Evolutionary conservation across 139 green algal genomes (phyloP).

Genomic region (Auxenochlorella pyrenoidosa): DNA sequence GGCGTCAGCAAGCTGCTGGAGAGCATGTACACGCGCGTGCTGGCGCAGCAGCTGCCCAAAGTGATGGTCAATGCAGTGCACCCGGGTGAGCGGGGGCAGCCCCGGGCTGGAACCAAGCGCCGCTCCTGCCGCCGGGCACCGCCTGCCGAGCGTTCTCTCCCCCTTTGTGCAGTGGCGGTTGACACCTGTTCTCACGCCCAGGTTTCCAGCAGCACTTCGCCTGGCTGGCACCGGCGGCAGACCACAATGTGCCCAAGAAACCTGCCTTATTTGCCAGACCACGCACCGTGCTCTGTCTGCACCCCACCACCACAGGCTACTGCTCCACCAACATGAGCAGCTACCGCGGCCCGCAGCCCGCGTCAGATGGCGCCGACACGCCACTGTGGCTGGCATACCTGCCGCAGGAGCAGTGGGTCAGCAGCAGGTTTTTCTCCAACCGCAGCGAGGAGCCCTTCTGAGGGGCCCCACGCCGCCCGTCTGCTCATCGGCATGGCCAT

Average conservation of each 20-base stretch:
- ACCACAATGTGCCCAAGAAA: too few relatives aligned
- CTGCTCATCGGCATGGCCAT: too few relatives aligned
- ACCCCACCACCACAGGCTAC: slow-evolving; percentile 25
- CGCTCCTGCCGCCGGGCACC: too few relatives aligned
- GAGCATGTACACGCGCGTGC: slow-evolving; percentile 61
- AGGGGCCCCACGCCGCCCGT: neutral
- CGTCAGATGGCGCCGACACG: slow-evolving; percentile 67
- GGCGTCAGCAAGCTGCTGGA: slow-evolving; percentile 68
- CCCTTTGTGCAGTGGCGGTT: neutral
- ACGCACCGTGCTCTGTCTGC: too few relatives aligned
- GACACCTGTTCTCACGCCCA: neutral
- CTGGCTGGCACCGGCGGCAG: too few relatives aligned
- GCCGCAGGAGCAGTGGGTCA: slow-evolving; percentile 26
- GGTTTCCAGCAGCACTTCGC: neutral
- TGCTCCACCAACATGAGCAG: slow-evolving; percentile 67
- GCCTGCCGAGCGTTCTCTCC: too few relatives aligned
- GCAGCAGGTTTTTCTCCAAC: slow-evolving; percentile 52
- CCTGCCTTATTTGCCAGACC: neutral
- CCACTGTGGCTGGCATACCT: slow-evolving; percentile 67
- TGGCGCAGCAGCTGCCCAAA: slow-evolving; percentile 56
- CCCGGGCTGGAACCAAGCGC: too few relatives aligned
- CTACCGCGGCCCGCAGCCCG: slow-evolving; percentile 51
- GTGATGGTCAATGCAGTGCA: slow-evolving; percentile 64
- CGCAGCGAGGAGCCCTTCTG: slow-evolving; percentile 44
- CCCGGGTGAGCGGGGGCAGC: slow-evolving; percentile 50